Evolutionary conservation across 805 yeast species (phyloP).

Genomic region (Kodamaea nitidulidarum): DNA sequence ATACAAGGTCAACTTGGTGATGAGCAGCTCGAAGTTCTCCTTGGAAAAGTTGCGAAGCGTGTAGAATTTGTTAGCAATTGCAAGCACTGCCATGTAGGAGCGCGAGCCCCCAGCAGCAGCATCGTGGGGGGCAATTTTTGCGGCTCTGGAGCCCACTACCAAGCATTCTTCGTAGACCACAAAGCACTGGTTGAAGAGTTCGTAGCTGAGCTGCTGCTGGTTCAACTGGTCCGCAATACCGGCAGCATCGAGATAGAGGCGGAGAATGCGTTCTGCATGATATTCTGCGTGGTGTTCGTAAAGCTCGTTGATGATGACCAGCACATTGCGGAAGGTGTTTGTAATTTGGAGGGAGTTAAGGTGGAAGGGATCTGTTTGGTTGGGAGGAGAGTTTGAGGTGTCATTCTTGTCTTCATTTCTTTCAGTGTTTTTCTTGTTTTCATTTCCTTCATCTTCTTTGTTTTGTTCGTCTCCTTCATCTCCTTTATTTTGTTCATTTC

Average conservation of each 20-base stretch:
- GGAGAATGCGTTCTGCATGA: conserved; percentile 36
- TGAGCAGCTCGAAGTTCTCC: conserved; percentile 76
- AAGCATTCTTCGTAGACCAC: conserved; percentile 70
- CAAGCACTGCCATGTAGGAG: conserved; percentile 47
- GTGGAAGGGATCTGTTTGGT: background rate
- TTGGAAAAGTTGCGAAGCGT: conserved; percentile 42
- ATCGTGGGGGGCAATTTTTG: conserved; percentile 30
- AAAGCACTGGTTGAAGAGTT: conserved; percentile 84
- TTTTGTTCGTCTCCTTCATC: conserved; percentile 24
- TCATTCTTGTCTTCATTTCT: no score
- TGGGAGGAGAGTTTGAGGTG: no score
- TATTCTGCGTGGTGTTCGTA: conserved; percentile 36
- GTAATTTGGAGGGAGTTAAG: conserved; percentile 25
- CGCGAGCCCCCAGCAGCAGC: conserved; percentile 43
- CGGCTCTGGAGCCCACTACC: conserved; percentile 17
- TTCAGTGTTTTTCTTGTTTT: background rate
- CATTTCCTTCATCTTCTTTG: conserved; percentile 15
- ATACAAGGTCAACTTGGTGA: conserved; percentile 79
- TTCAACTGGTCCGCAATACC: conserved; percentile 73
- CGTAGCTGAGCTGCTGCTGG: conserved; percentile 73
- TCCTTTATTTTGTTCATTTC: no score
- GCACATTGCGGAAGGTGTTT: conserved; percentile 67
- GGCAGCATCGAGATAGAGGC: conserved; percentile 63
- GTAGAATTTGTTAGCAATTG: conserved; percentile 44
- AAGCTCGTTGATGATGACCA: conserved; percentile 67